Base-by-base conservation (phyloP, 768 basidiomycete species). In the Naganishia kalamii region DNA sequence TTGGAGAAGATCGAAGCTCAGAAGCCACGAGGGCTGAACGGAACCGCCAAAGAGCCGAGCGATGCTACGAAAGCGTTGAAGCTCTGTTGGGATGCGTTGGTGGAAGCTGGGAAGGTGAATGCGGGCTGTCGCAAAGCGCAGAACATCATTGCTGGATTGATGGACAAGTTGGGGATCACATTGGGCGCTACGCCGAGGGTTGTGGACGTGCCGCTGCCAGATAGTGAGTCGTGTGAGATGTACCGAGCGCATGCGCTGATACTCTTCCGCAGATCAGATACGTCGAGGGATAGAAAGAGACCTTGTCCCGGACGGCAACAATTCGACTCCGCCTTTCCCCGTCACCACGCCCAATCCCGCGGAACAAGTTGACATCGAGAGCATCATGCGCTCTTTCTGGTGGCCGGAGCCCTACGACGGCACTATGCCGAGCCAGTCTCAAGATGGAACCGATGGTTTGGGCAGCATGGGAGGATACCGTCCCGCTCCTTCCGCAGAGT, bases 71-170 rank as follows among this genome's bases (percentile, higher is more conserved):
- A 63, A 32, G 46, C 48, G 29, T 63, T 69, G 25, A 50, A 57
- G 17, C 63, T 70, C 7, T 70, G 70, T 46, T 52, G 68, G 52
- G 70, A 70, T 44, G 68, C 59, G n/a, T 41, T 70, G 37, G 40
- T 62, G 35, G 70, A 70, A 52, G 68, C 68, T 32, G 49, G 65
- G 0, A 65, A 61, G 15, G 68, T 68, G 21, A 70, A 70, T 57
- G 47, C 68, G 7, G 70, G 70, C 1, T 65, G 66, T 7, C 13
- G 52, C 25, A 70, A 70, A 60, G 66, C 66, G 65, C 47, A 52
- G 43, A 43, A 32, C 27, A 69, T 65, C 54, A 65, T 70, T 44
- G 41, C 48, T 29, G 29, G 54, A 3, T 44, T 70, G 60, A 68
- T 66, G 65, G 47, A 47, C 32, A 51, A 57, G n/a, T 51, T 70